Conservation (phyloP, 768 basidiomycete genomes). For the Xerocomus brunneocitrinus region DNA sequence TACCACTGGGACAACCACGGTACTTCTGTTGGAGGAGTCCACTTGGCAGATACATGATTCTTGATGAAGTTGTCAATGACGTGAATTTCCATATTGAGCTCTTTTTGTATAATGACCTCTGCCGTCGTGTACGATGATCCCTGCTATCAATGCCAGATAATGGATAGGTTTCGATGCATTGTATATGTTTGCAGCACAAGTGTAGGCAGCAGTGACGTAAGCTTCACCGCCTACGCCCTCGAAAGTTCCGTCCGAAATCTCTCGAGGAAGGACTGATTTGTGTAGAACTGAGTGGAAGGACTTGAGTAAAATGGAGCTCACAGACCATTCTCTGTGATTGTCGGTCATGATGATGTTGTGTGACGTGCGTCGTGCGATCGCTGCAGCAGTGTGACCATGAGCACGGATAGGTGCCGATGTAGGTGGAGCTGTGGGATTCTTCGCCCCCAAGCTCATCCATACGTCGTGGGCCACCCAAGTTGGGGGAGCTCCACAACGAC, state of each 20-base stretch:
- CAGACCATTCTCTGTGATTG: background rate
- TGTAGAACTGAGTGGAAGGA: background rate
- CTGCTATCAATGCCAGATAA: background rate
- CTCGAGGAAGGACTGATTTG: background rate
- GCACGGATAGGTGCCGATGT: background rate
- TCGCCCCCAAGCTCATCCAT: background rate
- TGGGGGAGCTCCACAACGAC: background rate
- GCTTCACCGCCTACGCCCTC: too few relatives aligned
- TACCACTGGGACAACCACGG: too few relatives aligned
- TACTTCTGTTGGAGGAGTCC: too few relatives aligned
- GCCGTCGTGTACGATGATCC: too few relatives aligned
- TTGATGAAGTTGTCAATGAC: too few relatives aligned
- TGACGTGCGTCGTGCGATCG: background rate
- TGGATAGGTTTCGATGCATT: background rate
- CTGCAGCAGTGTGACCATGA: background rate
- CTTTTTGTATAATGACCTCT: too few relatives aligned
- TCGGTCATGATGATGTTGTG: background rate
- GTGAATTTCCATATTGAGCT: too few relatives aligned
- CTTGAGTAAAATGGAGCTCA: background rate
- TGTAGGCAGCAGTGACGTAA: background rate
- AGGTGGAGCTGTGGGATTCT: background rate
- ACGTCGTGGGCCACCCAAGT: background rate
- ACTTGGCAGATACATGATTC: too few relatives aligned
- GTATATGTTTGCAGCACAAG: background rate
- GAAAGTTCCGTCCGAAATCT: background rate